phyloP scores from a whole-genome alignment of 1,284 basidiomycete species.

The Tranzscheliella williamsii region DNA sequence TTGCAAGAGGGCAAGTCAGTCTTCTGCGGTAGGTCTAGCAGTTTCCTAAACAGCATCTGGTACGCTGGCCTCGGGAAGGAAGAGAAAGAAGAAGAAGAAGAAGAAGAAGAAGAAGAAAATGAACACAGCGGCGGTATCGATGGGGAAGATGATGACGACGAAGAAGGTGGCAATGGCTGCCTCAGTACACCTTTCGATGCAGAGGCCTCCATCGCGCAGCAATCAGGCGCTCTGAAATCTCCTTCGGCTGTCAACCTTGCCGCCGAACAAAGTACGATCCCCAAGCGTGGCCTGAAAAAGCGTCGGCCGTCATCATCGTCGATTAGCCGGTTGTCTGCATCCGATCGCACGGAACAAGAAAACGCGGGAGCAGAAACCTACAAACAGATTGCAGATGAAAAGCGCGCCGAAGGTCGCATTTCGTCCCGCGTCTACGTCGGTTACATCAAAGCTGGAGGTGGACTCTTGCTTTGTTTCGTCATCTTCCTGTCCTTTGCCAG shows the following conservation, averaged over 20 bases:
- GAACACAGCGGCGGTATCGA: background rate
- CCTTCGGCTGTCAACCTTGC: background rate
- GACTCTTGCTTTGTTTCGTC: slow-evolving; percentile 15
- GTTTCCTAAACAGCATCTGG: slow-evolving; percentile 68
- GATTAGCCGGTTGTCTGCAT: slow-evolving; percentile 72
- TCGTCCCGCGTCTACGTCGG: slow-evolving; percentile 23
- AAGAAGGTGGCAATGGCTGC: no score
- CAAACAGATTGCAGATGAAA: slow-evolving; percentile 28
- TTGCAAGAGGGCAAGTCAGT: slow-evolving; percentile 72
- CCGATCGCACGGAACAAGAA: slow-evolving; percentile 67
- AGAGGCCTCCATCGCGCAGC: no score
- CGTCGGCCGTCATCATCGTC: slow-evolving; percentile 37
- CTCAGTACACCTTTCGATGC: no score
- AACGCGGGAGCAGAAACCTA: slow-evolving; percentile 4
- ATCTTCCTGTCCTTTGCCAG: slow-evolving; percentile 5
- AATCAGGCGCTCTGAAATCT: no score
- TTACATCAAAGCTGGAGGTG: slow-evolving; percentile 26
- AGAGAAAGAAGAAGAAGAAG: slow-evolving; percentile 44
- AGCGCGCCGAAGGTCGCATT: slow-evolving; percentile 17
- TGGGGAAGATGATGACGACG: slow-evolving; percentile 29
- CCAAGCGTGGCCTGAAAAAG: slow-evolving; percentile 41
- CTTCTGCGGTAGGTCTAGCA: slow-evolving; percentile 70
- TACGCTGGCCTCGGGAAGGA: slow-evolving; percentile 63
- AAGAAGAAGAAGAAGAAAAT: slow-evolving; percentile 6
- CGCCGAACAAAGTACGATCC: slow-evolving; percentile 17